Evolutionary conservation across 306 rosid genomes (phyloP).

Genomic region (Cucurbita maxima): DNA sequence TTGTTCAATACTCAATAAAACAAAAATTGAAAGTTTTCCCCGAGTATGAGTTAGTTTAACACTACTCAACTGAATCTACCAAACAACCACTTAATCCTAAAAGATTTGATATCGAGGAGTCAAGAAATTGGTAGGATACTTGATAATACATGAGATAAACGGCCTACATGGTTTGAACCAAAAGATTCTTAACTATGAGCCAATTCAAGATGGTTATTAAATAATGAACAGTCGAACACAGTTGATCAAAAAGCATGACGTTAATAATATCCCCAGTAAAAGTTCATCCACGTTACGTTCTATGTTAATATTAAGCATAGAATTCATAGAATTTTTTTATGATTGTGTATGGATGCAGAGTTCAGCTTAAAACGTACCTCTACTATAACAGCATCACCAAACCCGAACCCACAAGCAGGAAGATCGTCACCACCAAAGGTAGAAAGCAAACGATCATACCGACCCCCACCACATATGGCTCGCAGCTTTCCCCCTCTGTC

Average conservation of each 20-base stretch:
- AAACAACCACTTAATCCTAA: background rate
- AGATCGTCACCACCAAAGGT: conserved; percentile 84
- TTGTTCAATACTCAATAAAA: background rate
- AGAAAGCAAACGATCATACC: conserved; percentile 81
- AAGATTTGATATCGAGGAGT: background rate
- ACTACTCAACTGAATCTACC: background rate
- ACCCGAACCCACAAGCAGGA: conserved; percentile 94
- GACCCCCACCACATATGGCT: conserved; percentile 95
- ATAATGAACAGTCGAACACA: background rate
- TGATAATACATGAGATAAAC: background rate
- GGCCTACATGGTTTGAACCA: background rate
- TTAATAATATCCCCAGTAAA: background rate
- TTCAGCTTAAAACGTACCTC: conserved; percentile 48
- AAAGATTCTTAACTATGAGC: background rate
- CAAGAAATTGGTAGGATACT: background rate
- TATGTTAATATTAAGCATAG: no score
- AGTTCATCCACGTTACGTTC: no score
- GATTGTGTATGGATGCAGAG: background rate
- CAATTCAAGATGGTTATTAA: background rate
- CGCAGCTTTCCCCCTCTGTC: conserved; percentile 89
- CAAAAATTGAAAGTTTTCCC: background rate
- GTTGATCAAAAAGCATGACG: background rate
- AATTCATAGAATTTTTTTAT: background rate
- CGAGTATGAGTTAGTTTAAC: background rate
- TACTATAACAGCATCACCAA: conserved; percentile 94